Base-by-base conservation (phyloP, 2,329 filamentous ascomycete genomes). In the Penicillium sp. region DNA sequence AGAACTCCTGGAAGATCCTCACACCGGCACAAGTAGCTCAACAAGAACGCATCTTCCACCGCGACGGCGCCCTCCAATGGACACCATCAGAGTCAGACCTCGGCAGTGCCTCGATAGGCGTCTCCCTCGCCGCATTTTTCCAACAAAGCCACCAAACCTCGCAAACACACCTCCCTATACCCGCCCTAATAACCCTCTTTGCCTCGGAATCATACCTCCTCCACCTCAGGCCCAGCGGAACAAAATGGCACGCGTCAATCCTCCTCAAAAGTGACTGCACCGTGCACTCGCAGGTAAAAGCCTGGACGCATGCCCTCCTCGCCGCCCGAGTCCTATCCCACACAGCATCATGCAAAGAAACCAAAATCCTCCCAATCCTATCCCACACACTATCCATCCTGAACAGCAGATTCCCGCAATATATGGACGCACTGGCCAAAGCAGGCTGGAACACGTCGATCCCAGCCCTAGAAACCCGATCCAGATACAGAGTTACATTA, bases 61-160 rank as follows among this genome's bases (percentile, higher is more conserved):
- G 73, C 39, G 85, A 89, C 64, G 79, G 76, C 14, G 80, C 89
- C 18, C 68, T 96, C n/a, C 71, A 77, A 39, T 77, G 76, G 69
- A 66, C 27, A 4, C 27, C 26, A 7, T 4, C 40, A 5, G 18
- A 16, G 32, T 14, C 8, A 18, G 24, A 43, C 13, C 55, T 83
- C 14, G 82, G 81, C 2, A 72, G 70, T 45, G 79, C 77, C 54
- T 70, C 64, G 18, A 75, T 86, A 45, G 82, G 82, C 42, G 64
- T 75, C 3, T 63, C 69, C 5, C 56, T 82, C 4, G 46, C 57
- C 24, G 54, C 68, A 39, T 62, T 70, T 50, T 51, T 59, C 18
- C 40, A 52, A 64, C 46, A 41, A 41, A 26, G 20, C 38, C 26
- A 22, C 41, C 35, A 56, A 44, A 41, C 44, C 47, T 48, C 48